Percentiles rank a stretch among this genome's conserved stretches.
Conservation (phyloP, 148 eudicot species). For the Selenicereus undatus region DNA sequence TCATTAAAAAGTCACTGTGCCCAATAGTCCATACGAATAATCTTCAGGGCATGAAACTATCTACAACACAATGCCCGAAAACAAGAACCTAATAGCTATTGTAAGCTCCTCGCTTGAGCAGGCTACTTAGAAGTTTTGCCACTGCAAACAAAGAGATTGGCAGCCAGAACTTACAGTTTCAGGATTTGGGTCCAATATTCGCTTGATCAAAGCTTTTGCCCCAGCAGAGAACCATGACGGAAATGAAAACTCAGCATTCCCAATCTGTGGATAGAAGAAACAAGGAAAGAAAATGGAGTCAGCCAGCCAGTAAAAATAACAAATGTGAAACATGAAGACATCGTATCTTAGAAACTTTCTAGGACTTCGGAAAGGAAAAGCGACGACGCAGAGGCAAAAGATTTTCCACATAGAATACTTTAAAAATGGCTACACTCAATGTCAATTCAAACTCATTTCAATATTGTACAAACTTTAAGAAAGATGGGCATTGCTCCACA, state of each 20-base stretch:
- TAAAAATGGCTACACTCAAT: neutral
- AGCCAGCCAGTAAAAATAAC: neutral
- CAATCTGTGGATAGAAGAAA: slow-evolving; percentile 52
- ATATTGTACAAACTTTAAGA: neutral
- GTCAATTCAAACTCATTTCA: neutral
- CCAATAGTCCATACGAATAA: neutral
- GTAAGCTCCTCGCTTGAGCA: too few species aligned
- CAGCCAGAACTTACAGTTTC: slow-evolving; percentile 52
- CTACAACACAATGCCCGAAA: too few species aligned
- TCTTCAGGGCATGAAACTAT: neutral
- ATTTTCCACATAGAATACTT: too few species aligned
- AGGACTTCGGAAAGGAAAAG: too few species aligned
- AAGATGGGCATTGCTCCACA: neutral
- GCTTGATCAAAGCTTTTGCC: slow-evolving; percentile 76
- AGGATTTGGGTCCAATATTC: slow-evolving; percentile 87
- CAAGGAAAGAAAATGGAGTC: slow-evolving; percentile 2
- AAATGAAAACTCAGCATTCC: slow-evolving; percentile 70
- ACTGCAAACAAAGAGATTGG: neutral
- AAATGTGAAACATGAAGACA: neutral
- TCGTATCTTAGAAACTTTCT: too few species aligned
- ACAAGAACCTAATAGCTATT: too few species aligned
- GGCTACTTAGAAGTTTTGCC: too few species aligned
- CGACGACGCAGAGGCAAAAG: too few species aligned
- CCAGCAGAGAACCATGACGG: slow-evolving; percentile 96
- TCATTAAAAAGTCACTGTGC: neutral